Percentiles rank a stretch among this genome's conserved stretches.
Conservation (phyloP, 805 yeast species). For the Pichia gijzeniarum region DNA sequence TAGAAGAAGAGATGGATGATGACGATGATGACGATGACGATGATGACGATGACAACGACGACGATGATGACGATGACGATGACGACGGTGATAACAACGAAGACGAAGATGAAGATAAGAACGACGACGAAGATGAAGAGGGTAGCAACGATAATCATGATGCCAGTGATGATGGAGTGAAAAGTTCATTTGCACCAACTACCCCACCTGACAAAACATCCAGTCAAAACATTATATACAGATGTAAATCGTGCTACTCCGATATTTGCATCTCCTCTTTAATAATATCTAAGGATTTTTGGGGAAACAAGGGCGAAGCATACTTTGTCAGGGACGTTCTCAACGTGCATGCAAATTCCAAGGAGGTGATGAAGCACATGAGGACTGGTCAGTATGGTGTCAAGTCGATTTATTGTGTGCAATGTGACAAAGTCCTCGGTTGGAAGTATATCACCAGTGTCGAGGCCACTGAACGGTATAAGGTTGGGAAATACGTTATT, state of each 20-base stretch:
- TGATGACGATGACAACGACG: not conserved
- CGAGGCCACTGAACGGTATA: conserved; percentile 26
- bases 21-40: not conserved
- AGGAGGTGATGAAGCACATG: conserved; percentile 25
- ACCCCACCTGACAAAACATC: not conserved
- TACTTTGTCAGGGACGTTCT: conserved; percentile 28
- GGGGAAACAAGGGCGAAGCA: conserved; percentile 31
- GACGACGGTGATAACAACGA: not conserved
- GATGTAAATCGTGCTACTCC: conserved; percentile 30
- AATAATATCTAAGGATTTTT: conserved; percentile 29
- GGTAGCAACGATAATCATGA: conserved; percentile 2
- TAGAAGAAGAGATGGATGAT: not conserved
- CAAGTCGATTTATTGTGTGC: conserved; percentile 26
- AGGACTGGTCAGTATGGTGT: conserved; percentile 30
- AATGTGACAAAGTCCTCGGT: conserved; percentile 27
- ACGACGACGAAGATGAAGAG: conserved; percentile 1
- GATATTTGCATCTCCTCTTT: conserved; percentile 28
- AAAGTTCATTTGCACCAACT: not conserved
- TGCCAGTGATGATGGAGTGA: not conserved
- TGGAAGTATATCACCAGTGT: conserved; percentile 32
- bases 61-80: not conserved
- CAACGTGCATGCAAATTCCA: conserved; percentile 19
- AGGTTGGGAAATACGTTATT: conserved; percentile 31
- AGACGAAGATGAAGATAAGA: conserved; percentile 1
- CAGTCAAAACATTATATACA: conserved; percentile 15